phyloP scores from a whole-genome alignment of 352 stramenopile genomes.

The Globisporangium ultimum region DNA sequence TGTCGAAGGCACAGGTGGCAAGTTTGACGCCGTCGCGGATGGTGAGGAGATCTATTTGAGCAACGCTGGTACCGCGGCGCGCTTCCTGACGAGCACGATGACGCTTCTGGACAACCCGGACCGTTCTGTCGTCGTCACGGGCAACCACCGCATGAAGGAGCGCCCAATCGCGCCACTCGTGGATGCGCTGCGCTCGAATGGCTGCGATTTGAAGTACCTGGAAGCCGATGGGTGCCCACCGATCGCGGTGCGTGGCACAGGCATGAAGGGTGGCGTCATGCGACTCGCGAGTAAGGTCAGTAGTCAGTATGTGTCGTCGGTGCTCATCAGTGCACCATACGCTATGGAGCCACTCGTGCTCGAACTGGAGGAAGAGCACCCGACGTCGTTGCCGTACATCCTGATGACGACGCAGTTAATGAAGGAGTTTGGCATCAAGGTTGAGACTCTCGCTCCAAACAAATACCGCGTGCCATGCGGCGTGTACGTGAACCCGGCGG shows the following conservation, averaged over 20 bases:
- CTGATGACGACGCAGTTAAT: constrained; percentile 94
- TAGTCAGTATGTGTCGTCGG: constrained; percentile 96
- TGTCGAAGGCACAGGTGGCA: constrained; percentile 70
- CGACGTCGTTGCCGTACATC: constrained; percentile 96
- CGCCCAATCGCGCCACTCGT: constrained; percentile 95
- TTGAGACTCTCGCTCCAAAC: constrained; percentile 87
- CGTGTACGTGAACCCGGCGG: constrained; percentile 65
- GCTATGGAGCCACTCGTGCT: constrained; percentile 75
- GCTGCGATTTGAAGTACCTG: constrained; percentile 68
- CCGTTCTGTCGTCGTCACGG: constrained; percentile 81
- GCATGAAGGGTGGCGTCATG: constrained; percentile 68
- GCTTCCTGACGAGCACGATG: constrained; percentile 92
- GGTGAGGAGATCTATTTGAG: constrained; percentile 77
- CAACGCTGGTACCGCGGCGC: constrained; percentile 92
- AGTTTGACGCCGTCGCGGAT: constrained; percentile 45
- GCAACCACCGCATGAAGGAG: constrained; percentile 96
- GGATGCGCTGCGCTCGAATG: constrained; percentile 90
- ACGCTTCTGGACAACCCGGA: constrained; percentile 49
- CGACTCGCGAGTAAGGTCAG: constrained; percentile 92
- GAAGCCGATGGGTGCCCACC: constrained; percentile 69
- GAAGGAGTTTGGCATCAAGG: constrained; percentile 94
- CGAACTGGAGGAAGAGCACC: constrained; percentile 93
- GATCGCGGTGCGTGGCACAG: constrained; percentile 69
- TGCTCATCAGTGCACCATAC: constrained; percentile 95
- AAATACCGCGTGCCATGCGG: constrained; percentile 68